Percentiles rank a stretch among this genome's conserved stretches.
These are phyloP conservation scores for Penicillium taxi DNA, from an alignment of 495 filamentous ascomycete genomes.

Conservation along the genomic window DNA sequence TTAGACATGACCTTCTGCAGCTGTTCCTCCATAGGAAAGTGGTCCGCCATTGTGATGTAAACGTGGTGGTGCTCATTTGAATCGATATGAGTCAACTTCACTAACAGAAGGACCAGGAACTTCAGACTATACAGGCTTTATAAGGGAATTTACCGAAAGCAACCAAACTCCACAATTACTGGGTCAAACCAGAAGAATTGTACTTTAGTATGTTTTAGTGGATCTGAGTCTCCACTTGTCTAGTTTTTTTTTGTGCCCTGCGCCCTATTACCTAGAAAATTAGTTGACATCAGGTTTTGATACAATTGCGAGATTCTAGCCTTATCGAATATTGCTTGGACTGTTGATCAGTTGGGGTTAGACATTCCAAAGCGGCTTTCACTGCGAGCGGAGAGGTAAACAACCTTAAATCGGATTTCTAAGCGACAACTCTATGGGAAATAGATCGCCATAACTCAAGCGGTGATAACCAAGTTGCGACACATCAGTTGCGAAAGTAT, in stretches of 20 bases:
- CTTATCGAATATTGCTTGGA: neutral
- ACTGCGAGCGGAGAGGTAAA: no score
- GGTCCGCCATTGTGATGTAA: constrained; percentile 14
- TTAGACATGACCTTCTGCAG: constrained; percentile 18
- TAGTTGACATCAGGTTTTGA: neutral
- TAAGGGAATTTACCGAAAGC: neutral
- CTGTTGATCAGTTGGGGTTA: no score
- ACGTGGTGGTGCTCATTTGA: constrained; percentile 2
- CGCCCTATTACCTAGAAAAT: no score
- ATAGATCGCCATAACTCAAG: no score
- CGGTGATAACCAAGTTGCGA: no score
- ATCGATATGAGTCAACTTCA: no score
- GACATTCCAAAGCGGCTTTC: no score
- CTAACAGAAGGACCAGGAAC: constrained; percentile 1
- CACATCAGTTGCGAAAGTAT: no score
- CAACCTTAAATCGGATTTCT: no score
- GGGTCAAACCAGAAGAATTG: constrained; percentile 1
- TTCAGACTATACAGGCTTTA: neutral
- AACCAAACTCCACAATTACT: neutral
- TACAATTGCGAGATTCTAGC: neutral
- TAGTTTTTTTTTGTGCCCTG: neutral
- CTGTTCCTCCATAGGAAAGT: constrained; percentile 15
- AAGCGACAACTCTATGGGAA: no score
- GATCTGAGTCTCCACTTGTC: constrained; percentile 1
- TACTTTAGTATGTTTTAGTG: constrained; percentile 2